Evolutionary conservation across 306 rosid genomes (phyloP).

Genomic region (Cucurbita pepo): DNA sequence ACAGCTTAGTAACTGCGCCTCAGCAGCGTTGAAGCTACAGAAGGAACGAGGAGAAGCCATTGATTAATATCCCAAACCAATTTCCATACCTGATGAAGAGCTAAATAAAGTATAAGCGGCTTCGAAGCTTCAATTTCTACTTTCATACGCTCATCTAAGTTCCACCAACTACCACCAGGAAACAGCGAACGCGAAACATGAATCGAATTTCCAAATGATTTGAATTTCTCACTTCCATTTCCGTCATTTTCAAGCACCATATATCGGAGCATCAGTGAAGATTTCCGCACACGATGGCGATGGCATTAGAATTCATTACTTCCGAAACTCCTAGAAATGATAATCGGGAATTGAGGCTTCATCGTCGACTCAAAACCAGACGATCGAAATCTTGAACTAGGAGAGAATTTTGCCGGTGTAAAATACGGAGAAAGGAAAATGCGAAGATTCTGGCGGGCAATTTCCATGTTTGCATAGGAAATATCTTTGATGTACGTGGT

Average conservation of each 20-base stretch:
- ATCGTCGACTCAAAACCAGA: not conserved
- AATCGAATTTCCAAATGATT: constrained; percentile 1
- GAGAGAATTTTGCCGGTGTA: not conserved
- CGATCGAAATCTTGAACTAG: not conserved
- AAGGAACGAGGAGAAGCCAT: constrained; percentile 27
- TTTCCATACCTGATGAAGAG: constrained; percentile 46
- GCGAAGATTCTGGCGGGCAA: not conserved
- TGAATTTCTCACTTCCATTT: not conserved
- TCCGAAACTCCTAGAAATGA: not conserved
- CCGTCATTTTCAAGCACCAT: not conserved
- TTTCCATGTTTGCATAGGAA: not conserved
- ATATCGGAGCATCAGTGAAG: not conserved
- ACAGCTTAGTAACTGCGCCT: constrained; percentile 12
- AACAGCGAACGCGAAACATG: constrained; percentile 4
- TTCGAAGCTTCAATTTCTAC: constrained; percentile 13
- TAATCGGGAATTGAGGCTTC: not conserved
- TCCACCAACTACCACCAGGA: constrained; percentile 39
- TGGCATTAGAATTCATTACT: not conserved
- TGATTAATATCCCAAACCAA: constrained; percentile 27
- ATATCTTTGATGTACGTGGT: not conserved
- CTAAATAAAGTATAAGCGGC: constrained; percentile 17
- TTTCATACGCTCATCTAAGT: constrained; percentile 16
- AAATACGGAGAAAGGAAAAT: not conserved
- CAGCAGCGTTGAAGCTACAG: constrained; percentile 32
- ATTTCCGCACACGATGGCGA: not conserved